Conservation (phyloP, 768 basidiomycete genomes). For the Russula emetica region DNA sequence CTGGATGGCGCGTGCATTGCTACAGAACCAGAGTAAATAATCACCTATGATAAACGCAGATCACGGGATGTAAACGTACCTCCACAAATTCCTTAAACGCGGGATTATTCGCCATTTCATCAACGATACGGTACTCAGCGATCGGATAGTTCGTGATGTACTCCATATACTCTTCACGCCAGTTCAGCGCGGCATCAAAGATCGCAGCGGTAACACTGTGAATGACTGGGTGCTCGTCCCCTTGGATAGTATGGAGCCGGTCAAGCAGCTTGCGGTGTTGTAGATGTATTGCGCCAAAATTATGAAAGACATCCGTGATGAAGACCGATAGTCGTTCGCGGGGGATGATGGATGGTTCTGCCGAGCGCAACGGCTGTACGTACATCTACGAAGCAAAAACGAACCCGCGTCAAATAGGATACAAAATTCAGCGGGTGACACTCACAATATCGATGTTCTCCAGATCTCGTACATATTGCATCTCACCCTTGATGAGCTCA, state of each 20-base stretch:
- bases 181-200: constrained; percentile 86
- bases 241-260: constrained; percentile 78
- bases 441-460: constrained; percentile 77
- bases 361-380: constrained; percentile 63
- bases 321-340: constrained; percentile 68
- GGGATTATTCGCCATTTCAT: constrained; percentile 78
- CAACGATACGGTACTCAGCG: constrained; percentile 81
- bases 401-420: background rate
- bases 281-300: constrained; percentile 67
- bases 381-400: constrained; percentile 57
- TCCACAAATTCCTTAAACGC: constrained; percentile 81
- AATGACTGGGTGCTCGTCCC: constrained; percentile 80
- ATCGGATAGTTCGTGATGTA: constrained; percentile 93
- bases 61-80: constrained; percentile 40
- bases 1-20: constrained; percentile 59
- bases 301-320: constrained; percentile 85
- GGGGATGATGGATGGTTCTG: constrained; percentile 75
- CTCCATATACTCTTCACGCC: constrained; percentile 88
- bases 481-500: constrained; percentile 92
- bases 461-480: constrained; percentile 90
- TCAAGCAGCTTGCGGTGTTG: constrained; percentile 77
- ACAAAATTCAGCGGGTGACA: background rate
- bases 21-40: constrained; percentile 24
- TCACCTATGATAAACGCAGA: background rate
- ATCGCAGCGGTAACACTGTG: constrained; percentile 77